These are phyloP conservation scores for Fusarium anthophilum DNA, from an alignment of 2,329 filamentous ascomycete species.

Conservation along the genomic window DNA sequence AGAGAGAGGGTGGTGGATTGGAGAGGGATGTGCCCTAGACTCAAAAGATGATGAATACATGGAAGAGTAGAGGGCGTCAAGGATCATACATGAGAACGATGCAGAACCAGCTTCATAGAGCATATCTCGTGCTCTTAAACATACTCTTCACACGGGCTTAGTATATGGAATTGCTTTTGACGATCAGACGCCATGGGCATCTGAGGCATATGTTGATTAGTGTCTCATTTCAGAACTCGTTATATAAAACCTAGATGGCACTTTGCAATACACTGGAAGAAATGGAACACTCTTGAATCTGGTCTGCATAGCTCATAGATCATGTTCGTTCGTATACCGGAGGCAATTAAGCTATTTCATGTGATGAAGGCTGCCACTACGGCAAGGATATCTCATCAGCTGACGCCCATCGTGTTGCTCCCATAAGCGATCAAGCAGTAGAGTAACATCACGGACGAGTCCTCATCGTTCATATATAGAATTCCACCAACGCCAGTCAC, in stretches of 20 bases:
- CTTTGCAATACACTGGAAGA: background rate
- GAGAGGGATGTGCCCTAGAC: slow-evolving; percentile 5
- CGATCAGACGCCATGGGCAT: background rate
- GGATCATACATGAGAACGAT: slow-evolving; percentile 7
- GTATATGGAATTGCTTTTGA: slow-evolving; percentile 13
- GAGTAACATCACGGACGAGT: slow-evolving; percentile 6
- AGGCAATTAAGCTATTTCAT: slow-evolving; percentile 6
- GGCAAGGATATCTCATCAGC: slow-evolving; percentile 36
- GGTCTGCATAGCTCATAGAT: slow-evolving; percentile 14
- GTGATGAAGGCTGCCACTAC: slow-evolving; percentile 18
- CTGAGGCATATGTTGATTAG: background rate
- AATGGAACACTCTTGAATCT: background rate
- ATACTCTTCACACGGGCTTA: background rate
- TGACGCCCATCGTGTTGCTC: slow-evolving; percentile 8
- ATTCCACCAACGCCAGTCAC: slow-evolving; percentile 18
- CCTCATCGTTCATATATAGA: slow-evolving; percentile 10
- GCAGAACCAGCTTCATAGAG: slow-evolving; percentile 5
- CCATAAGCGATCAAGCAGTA: slow-evolving; percentile 14
- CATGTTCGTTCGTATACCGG: slow-evolving; percentile 21
- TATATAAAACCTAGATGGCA: slow-evolving; percentile 9
- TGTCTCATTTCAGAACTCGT: background rate
- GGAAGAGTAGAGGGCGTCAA: slow-evolving; percentile 1
- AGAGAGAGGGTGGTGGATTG: slow-evolving; percentile 8
- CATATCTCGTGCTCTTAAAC: slow-evolving; percentile 1
- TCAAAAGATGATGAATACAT: background rate